Evolutionary conservation across 2,329 filamentous ascomycete species (phyloP).

Genomic region (Shiraia sp.): DNA sequence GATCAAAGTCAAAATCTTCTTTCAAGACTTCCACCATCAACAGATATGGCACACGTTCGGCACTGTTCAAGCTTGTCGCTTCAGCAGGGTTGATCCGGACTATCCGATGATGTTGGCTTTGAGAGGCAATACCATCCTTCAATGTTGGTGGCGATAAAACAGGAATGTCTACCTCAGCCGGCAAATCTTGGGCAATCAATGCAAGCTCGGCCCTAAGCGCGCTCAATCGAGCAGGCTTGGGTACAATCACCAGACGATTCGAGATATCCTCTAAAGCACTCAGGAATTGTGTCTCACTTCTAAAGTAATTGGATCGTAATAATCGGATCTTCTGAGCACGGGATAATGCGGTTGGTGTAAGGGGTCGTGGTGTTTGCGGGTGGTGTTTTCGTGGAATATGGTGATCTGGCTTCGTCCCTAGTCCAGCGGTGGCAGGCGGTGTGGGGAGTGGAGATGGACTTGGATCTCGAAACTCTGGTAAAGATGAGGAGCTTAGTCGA

Average conservation of each 20-base stretch:
- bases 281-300: slow-evolving; percentile 78
- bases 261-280: slow-evolving; percentile 82
- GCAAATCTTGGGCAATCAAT: slow-evolving; percentile 77
- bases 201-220: slow-evolving; percentile 80
- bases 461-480: slow-evolving; percentile 64
- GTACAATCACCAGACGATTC: slow-evolving; percentile 79
- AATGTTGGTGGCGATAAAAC: slow-evolving; percentile 78
- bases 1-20: slow-evolving; percentile 83
- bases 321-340: slow-evolving; percentile 70
- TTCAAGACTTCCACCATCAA: slow-evolving; percentile 82
- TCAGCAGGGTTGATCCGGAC: slow-evolving; percentile 83
- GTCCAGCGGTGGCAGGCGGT: slow-evolving; percentile 47
- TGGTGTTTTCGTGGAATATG: slow-evolving; percentile 54
- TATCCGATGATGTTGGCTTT: slow-evolving; percentile 79
- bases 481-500: slow-evolving; percentile 68
- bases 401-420: slow-evolving; percentile 38
- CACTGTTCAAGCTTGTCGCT: slow-evolving; percentile 82
- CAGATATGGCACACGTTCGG: slow-evolving; percentile 82
- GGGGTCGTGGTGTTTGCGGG: slow-evolving; percentile 59
- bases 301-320: slow-evolving; percentile 79
- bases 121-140: slow-evolving; percentile 71
- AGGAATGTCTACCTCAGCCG: slow-evolving; percentile 82
- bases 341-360: slow-evolving; percentile 66
- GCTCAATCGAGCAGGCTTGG: slow-evolving; percentile 79
- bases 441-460: slow-evolving; percentile 47